Conservation (phyloP, 179 eudicot genomes). For the Camellia oleifera region DNA sequence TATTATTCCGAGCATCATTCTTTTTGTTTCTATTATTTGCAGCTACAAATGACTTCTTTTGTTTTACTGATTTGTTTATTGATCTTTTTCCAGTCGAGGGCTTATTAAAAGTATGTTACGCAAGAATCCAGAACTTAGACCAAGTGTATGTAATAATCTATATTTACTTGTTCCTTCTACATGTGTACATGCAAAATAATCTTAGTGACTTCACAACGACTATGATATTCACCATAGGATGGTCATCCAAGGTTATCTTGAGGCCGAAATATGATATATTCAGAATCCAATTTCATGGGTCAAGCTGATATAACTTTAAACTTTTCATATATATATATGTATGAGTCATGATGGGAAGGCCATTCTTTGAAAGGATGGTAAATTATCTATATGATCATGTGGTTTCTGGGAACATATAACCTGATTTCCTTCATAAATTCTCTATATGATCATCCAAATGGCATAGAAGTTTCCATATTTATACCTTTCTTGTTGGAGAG, state of each 20-base stretch:
- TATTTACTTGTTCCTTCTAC: constrained; percentile 4
- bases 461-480: no score
- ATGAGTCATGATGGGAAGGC: not conserved
- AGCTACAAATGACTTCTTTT: not conserved
- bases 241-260: not conserved
- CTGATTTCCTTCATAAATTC: no score
- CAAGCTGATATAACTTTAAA: not conserved
- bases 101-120: constrained; percentile 93
- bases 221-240: not conserved
- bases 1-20: not conserved
- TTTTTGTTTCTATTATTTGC: constrained; percentile 1
- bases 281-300: constrained; percentile 7
- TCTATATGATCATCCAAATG: no score
- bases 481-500: no score
- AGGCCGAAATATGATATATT: not conserved
- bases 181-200: not conserved
- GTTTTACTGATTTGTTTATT: constrained; percentile 6
- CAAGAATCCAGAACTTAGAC: constrained; percentile 85
- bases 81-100: constrained; percentile 56
- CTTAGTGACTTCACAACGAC: not conserved
- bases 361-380: not conserved
- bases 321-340: not conserved
- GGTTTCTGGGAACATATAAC: no score
- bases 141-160: constrained; percentile 66
- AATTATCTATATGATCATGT: not conserved